Base-by-base conservation (phyloP, 2,329 filamentous ascomycete species). In the Alternaria sp. region DNA sequence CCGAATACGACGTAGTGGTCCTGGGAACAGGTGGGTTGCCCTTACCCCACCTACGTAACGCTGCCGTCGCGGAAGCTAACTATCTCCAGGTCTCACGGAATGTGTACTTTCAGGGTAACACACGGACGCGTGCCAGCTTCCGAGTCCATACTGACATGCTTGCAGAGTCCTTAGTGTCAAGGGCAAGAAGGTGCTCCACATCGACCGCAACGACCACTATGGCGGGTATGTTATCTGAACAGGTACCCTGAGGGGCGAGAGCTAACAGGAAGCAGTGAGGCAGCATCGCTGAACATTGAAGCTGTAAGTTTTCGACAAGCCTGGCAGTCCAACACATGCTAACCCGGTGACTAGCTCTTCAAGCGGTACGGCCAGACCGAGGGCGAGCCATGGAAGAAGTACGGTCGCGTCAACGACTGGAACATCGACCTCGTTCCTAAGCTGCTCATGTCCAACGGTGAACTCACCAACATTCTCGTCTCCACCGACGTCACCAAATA, bases 361-460 rank as follows among this genome's bases (percentile, higher is more conserved):
- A 97, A 96, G 86, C 96, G 94, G 82, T 96, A 97, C 82, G 92
- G 93, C 81, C 96, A 96, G 86, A 92, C 89, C 79, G 81, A 84
- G 64, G 90, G 93, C 78, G 92, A 97, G 86, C 94, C 95, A 71
- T 98, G 96, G 96, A 95, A 96, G 86, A 94, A 97, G 83, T 98
- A 97, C 81, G 95, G 95, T 75, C 91, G 96, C 64, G 86, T 90
- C 80, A 97, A 97, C 84, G 95, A 98, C 87, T 99, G 96, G 96
- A 98, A 97, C 86, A 96, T 99, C 82, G 96, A 99, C 80, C 88
- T 99, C 66, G 94, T 99, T 52, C 95, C 96, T 72, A 99, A 99
- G 87, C 90, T 99, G 77, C 89, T 99, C 81, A 98, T 99, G 94
- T 93, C 95, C 64, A 97, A 96, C 68, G 96, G 96, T 82, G 95